phyloP scores from a whole-genome alignment of 495 filamentous ascomycete genomes.

The Trichocladium antarcticum region DNA sequence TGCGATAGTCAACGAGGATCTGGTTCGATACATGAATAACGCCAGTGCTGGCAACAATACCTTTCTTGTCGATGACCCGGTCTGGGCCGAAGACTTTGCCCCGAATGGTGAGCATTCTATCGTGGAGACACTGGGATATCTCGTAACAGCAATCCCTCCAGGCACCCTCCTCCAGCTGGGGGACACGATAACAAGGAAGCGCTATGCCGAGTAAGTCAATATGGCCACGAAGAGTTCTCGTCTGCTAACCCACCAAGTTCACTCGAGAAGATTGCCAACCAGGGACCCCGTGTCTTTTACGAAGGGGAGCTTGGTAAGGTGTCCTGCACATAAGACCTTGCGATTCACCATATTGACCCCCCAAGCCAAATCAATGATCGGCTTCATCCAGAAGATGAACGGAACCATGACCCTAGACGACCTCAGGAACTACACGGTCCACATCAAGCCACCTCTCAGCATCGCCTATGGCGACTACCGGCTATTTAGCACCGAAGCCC shows the following conservation, averaged over 20 bases:
- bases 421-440: constrained; percentile 55
- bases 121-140: not conserved
- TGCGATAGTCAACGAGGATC: constrained; percentile 46
- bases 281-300: constrained; percentile 69
- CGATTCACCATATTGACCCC: not conserved
- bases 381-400: constrained; percentile 48
- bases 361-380: constrained; percentile 60
- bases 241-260: constrained; percentile 34
- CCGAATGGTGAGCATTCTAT: constrained; percentile 47
- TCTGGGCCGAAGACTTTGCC: constrained; percentile 80
- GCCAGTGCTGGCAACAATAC: constrained; percentile 33
- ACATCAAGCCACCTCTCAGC: constrained; percentile 47
- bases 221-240: not conserved
- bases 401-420: constrained; percentile 80
- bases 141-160: constrained; percentile 7
- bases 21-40: constrained; percentile 54
- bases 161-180: constrained; percentile 49
- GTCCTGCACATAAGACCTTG: too few species aligned
- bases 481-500: constrained; percentile 57
- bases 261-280: constrained; percentile 57
- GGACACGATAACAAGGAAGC: constrained; percentile 64
- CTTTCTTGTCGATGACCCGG: constrained; percentile 60
- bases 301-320: constrained; percentile 42
- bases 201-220: constrained; percentile 52
- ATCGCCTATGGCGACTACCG: constrained; percentile 63